These are phyloP conservation scores for Suhomyces sp. DNA, from an alignment of 805 yeast genomes.

Conservation along the genomic window DNA sequence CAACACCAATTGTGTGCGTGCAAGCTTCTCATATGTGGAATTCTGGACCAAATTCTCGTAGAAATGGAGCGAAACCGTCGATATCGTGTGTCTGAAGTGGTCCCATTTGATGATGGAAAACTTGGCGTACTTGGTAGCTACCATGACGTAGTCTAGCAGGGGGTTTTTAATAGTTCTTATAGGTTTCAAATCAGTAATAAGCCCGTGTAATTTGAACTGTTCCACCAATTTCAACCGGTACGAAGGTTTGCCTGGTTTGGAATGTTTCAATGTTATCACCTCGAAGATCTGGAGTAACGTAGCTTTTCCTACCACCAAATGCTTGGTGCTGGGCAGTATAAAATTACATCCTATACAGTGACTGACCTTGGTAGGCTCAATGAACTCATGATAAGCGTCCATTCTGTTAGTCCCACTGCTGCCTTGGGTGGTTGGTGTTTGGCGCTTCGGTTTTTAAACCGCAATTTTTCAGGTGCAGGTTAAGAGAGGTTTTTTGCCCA, in stretches of 20 bases:
- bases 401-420: slow-evolving; percentile 29
- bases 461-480: slow-evolving; percentile 3
- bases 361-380: slow-evolving; percentile 73
- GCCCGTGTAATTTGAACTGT: slow-evolving; percentile 74
- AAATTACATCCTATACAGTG: slow-evolving; percentile 55
- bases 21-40: slow-evolving; percentile 43
- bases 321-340: slow-evolving; percentile 42
- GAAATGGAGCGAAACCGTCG: slow-evolving; percentile 78
- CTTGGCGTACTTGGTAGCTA: slow-evolving; percentile 74
- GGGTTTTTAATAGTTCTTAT: slow-evolving; percentile 48
- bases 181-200: slow-evolving; percentile 54
- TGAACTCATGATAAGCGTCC: slow-evolving; percentile 78
- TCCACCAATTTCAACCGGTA: slow-evolving; percentile 38
- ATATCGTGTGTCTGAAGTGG: slow-evolving; percentile 45
- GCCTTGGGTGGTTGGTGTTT: not conserved
- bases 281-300: slow-evolving; percentile 63
- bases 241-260: slow-evolving; percentile 18
- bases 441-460: not conserved
- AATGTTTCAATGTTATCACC: slow-evolving; percentile 25
- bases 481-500: slow-evolving; percentile 4
- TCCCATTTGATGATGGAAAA: slow-evolving; percentile 77
- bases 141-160: slow-evolving; percentile 55
- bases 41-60: slow-evolving; percentile 69
- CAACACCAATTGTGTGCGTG: slow-evolving; percentile 46
- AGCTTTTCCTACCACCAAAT: slow-evolving; percentile 68